Conservation (phyloP, 2,329 filamentous ascomycete species). For the Eurotiales sp. region DNA sequence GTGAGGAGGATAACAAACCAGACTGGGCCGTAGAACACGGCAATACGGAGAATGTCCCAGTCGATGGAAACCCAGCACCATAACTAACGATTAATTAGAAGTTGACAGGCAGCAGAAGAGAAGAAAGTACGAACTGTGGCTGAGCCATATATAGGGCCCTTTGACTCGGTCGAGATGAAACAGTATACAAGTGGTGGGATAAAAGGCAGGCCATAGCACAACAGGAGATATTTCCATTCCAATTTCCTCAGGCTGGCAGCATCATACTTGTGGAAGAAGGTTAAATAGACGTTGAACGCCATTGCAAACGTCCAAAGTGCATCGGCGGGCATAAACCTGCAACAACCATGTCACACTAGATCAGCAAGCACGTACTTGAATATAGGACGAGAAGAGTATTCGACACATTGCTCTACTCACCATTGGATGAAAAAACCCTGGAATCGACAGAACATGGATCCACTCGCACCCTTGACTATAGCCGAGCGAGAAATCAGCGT, state of each 20-base stretch:
- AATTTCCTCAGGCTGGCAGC: conserved; percentile 60
- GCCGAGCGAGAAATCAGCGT: conserved; percentile 68
- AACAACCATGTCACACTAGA: neutral
- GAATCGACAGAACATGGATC: conserved; percentile 63
- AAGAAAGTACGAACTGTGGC: conserved; percentile 46
- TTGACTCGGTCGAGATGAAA: conserved; percentile 54
- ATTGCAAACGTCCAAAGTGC: conserved; percentile 75
- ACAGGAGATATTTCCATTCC: conserved; percentile 66
- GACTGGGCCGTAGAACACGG: conserved; percentile 62
- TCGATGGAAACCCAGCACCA: conserved; percentile 74
- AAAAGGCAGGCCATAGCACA: conserved; percentile 71
- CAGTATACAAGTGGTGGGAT: conserved; percentile 65
- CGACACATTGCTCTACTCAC: too few species aligned
- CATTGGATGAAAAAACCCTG: conserved; percentile 80
- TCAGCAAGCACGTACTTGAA: conserved; percentile 17
- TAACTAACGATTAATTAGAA: conserved; percentile 43
- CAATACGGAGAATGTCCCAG: conserved; percentile 70
- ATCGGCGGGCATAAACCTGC: conserved; percentile 73
- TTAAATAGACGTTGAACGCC: conserved; percentile 79
- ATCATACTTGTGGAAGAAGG: conserved; percentile 72
- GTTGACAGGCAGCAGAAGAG: neutral
- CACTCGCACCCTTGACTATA: conserved; percentile 44
- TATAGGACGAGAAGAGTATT: too few species aligned
- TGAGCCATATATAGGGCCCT: conserved; percentile 66
- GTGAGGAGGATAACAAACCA: conserved; percentile 41